Conservation (phyloP, 2,329 filamentous ascomycete species). For the Lachnellula willkommii region DNA sequence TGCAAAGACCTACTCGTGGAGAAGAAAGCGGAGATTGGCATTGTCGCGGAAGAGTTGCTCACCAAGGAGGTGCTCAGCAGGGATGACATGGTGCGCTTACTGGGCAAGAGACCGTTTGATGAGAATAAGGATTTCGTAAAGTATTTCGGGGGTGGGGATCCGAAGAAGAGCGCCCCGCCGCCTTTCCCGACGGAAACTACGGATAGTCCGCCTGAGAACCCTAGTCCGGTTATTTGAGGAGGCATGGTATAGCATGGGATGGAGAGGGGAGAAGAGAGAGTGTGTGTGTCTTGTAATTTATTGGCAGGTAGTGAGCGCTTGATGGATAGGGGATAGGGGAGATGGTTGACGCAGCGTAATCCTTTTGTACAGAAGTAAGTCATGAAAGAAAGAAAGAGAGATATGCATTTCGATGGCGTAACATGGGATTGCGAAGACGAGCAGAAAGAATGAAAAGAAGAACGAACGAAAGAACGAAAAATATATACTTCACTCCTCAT, state of each 20-base stretch:
- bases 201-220: conserved; percentile 21
- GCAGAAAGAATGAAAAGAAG: neutral
- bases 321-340: neutral
- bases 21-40: conserved; percentile 82
- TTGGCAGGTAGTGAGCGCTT: neutral
- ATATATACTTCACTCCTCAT: neutral
- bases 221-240: conserved; percentile 1
- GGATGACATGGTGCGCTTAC: conserved; percentile 85
- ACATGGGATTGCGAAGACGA: neutral
- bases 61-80: conserved; percentile 85
- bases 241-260: neutral
- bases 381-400: no score
- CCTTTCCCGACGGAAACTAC: conserved; percentile 43
- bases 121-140: conserved; percentile 85
- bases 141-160: conserved; percentile 67
- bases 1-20: conserved; percentile 77
- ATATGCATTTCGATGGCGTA: no score
- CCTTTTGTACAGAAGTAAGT: no score
- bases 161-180: conserved; percentile 52
- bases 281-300: no score
- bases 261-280: neutral
- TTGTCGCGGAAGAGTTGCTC: conserved; percentile 89
- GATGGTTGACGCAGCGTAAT: no score
- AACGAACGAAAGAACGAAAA: neutral
- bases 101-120: conserved; percentile 78